Conservation (phyloP, 192 early-diverging fungal species). For the Chytriomyces confervae region DNA sequence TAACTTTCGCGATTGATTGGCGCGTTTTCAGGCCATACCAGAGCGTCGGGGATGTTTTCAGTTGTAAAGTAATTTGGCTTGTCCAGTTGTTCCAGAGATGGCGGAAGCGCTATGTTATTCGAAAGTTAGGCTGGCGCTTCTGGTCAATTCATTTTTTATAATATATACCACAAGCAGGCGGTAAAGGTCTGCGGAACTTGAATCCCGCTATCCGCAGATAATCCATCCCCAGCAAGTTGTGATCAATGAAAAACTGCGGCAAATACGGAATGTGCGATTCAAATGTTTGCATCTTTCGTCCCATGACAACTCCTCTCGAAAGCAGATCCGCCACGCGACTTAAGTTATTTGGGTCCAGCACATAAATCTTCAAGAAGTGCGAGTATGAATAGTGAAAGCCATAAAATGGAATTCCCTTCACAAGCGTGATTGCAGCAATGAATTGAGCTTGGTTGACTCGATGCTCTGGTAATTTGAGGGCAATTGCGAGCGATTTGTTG, state of each 20-base stretch:
- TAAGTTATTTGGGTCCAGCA: conserved; percentile 62
- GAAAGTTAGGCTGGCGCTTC: too few species aligned
- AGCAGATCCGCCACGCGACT: conserved; percentile 70
- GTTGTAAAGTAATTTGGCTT: conserved; percentile 1
- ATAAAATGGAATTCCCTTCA: conserved; percentile 87
- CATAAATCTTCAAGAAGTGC: conserved; percentile 78
- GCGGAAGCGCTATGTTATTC: too few species aligned
- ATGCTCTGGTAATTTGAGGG: conserved; percentile 37
- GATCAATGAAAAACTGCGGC: conserved; percentile 86
- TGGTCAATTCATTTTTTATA: too few species aligned
- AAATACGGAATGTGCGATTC: conserved; percentile 84
- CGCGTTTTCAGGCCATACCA: conserved; percentile 13
- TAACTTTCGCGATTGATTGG: conserved; percentile 54
- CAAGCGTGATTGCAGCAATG: conserved; percentile 72
- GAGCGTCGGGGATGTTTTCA: background rate
- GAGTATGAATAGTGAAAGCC: conserved; percentile 76
- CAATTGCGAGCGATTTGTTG: conserved; percentile 70
- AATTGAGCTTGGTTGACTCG: conserved; percentile 29
- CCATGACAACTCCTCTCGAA: conserved; percentile 75
- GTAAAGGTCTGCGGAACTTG: conserved; percentile 41
- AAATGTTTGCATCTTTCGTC: conserved; percentile 68
- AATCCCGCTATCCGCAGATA: conserved; percentile 67
- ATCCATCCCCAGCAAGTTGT: conserved; percentile 87
- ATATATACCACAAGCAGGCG: too few species aligned
- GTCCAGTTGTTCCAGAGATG: too few species aligned